Evolutionary conservation across 768 basidiomycete genomes (phyloP), one percentile per base, ranked within the genome.

Genomic region (Phylloporus sp.): DNA sequence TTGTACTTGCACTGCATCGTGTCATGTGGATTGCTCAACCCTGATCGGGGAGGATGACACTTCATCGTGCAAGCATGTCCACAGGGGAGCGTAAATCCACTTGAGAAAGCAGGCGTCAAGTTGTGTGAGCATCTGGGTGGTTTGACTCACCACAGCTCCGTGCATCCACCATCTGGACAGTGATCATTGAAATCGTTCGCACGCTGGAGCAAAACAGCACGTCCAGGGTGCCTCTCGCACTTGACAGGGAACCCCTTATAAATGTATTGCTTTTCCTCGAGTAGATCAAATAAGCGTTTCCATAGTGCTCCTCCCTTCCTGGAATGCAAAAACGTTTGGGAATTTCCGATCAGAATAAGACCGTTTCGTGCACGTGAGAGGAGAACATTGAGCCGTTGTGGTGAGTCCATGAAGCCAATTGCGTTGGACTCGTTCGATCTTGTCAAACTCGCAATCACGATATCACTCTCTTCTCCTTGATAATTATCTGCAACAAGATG

Each of bases 401-500:
- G 80, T 4, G 85, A 74, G 43, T 66, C 76, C 84, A 88, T 86
- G 68, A 88, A 88, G 0, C 86, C 85, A 31, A 88, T 87, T 52
- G 80, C 73, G 45, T 76, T 62, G 0, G 68, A 59, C 0, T 68
- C 10, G 53, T 87, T 86, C 59, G 84, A 85, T 35, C 86, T 63
- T 0, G 82, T 84, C 13, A 88, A 65, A 6, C 77, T 80, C 9
- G 73, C 72, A 23, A 88, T 69, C 18, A 88, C 83, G 44, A 88
- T 81, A 23, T 86, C 76, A 45, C 81, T 80, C 61, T 88, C 85
- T 57, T 88, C 86, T 11, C 86, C 86, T 56, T 88, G 86, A 54
- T 86, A 88, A 57, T 88, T 88, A 54, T 88, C 86, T 86, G 50
- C 8, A n/a, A 18, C 18, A 13, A 10, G 3, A 4, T 12, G 8